Percentiles rank a stretch among this genome's conserved stretches.
Conservation (phyloP, 164 flowering plant species). For the Echeveria elegans region DNA sequence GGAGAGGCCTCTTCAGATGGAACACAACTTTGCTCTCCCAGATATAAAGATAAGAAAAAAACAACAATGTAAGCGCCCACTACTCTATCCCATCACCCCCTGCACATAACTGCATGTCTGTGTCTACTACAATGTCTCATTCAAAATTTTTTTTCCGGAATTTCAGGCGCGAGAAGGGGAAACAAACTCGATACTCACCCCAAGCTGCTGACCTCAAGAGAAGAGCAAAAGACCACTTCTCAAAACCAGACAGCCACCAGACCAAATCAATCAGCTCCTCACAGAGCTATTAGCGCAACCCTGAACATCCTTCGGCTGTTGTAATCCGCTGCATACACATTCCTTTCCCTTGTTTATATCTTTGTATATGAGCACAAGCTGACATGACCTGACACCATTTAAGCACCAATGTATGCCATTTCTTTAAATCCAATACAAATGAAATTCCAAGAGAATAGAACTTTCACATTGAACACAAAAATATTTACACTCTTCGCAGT, state of each 20-base stretch:
- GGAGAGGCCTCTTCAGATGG: background rate
- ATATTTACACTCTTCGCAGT: too few species aligned
- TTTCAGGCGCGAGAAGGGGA: conserved; percentile 1
- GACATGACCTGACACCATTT: background rate
- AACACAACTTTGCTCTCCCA: background rate
- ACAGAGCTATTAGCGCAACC: background rate
- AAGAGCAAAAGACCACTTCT: background rate
- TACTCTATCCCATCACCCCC: background rate
- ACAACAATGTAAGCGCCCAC: background rate
- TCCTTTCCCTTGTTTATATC: too few species aligned
- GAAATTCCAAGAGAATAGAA: too few species aligned
- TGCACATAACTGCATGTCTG: background rate
- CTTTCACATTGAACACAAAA: too few species aligned
- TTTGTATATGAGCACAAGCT: conserved; percentile 1
- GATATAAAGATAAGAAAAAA: background rate
- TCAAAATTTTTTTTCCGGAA: background rate
- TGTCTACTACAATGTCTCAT: background rate
- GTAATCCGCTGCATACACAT: too few species aligned
- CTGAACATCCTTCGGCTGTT: too few species aligned
- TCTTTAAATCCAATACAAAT: background rate
- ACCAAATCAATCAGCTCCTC: conserved; percentile 1
- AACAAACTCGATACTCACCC: background rate
- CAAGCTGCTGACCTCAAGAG: conserved; percentile 1
- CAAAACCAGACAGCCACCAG: background rate
- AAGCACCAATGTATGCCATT: too few species aligned